phyloP scores from a whole-genome alignment of 345 rosid species.

The Eucalyptus regnans region DNA sequence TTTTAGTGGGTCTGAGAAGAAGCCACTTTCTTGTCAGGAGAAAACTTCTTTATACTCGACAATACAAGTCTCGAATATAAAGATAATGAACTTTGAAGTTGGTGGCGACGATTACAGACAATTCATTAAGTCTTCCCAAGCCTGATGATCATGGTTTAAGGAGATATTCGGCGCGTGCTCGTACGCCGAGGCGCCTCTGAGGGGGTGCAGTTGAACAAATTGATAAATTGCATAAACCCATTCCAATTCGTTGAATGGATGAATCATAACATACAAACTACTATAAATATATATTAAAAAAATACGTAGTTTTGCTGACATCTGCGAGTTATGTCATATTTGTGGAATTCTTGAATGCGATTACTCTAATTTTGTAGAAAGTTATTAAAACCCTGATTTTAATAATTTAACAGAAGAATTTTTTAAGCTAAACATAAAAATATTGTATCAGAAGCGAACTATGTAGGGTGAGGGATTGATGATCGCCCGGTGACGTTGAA shows the following conservation, averaged over 20 bases:
- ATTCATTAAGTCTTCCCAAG: neutral
- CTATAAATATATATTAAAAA: neutral
- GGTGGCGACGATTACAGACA: neutral
- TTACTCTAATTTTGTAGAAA: neutral
- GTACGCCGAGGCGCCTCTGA: neutral
- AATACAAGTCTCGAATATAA: neutral
- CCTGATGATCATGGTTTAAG: neutral
- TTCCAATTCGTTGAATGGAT: neutral
- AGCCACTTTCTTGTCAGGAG: neutral
- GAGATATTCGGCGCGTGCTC: neutral
- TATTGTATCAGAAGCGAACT: neutral
- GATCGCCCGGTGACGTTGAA: neutral
- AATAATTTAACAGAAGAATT: neutral
- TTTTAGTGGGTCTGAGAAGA: neutral
- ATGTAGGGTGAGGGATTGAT: neutral
- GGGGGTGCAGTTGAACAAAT: neutral
- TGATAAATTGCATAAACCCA: neutral
- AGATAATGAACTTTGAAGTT: neutral
- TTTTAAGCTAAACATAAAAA: neutral
- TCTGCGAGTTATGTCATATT: neutral
- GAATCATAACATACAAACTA: too few relatives aligned
- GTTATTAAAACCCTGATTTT: neutral
- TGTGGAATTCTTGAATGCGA: neutral
- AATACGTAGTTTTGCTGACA: neutral
- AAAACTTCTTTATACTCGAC: neutral